phyloP scores from a whole-genome alignment of 306 rosid genomes.

The Cotoneaster glaucophyllus region DNA sequence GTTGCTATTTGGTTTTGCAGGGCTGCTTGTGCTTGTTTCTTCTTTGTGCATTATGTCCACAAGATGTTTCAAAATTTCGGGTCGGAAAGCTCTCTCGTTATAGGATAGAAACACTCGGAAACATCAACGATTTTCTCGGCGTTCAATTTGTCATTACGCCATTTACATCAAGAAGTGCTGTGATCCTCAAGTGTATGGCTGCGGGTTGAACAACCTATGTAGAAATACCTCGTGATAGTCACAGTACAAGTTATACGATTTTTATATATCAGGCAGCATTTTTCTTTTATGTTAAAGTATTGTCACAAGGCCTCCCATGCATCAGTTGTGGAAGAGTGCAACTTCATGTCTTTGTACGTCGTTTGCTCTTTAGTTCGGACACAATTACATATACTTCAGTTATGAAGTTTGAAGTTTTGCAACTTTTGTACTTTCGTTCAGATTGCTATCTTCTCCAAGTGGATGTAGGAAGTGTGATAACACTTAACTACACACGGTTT shows the following conservation, averaged over 20 bases:
- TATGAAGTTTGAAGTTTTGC: background rate
- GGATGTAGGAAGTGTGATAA: no score
- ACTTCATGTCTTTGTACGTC: background rate
- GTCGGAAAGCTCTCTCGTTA: conserved; percentile 65
- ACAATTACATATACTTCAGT: background rate
- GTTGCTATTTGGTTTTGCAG: conserved; percentile 26
- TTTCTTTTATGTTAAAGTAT: background rate
- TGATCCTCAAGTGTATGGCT: conserved; percentile 60
- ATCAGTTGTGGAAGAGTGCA: background rate
- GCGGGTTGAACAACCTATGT: conserved; percentile 65
- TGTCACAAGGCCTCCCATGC: background rate
- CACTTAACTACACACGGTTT: background rate
- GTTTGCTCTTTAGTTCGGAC: background rate
- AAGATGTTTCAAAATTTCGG: conserved; percentile 73
- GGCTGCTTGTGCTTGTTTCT: conserved; percentile 52
- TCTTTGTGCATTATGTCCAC: conserved; percentile 77
- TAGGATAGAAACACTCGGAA: conserved; percentile 69
- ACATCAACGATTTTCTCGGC: conserved; percentile 56
- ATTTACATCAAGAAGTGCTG: conserved; percentile 48
- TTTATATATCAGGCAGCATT: background rate
- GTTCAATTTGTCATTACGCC: conserved; percentile 67
- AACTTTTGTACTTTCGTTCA: background rate
- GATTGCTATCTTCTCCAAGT: no score
- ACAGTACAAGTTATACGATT: background rate
- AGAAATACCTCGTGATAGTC: conserved; percentile 48